Percentiles rank a stretch among this genome's conserved stretches.
phyloP scores from a whole-genome alignment of 1,284 basidiomycete species.

The Moesziomyces sp. region DNA sequence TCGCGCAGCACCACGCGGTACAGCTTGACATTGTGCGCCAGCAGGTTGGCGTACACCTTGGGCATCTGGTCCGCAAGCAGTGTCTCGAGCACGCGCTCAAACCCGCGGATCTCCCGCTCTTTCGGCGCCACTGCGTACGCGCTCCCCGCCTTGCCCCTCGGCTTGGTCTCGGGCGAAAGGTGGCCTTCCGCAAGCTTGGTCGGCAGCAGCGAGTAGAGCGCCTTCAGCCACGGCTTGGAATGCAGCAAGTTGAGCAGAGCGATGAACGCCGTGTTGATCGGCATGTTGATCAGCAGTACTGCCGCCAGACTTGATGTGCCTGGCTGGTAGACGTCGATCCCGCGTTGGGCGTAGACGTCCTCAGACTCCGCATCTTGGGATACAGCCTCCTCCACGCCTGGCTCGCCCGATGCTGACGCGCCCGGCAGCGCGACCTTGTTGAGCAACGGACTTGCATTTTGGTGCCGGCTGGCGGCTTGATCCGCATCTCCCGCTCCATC shows the following conservation, averaged over 20 bases:
- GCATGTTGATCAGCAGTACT: conserved; percentile 89
- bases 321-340: conserved; percentile 55
- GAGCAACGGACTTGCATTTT: conserved; percentile 7
- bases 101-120: conserved; percentile 29
- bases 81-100: conserved; percentile 85
- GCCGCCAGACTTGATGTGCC: conserved; percentile 75
- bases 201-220: conserved; percentile 54
- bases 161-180: background rate
- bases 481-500: conserved; percentile 33
- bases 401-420: background rate
- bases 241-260: conserved; percentile 81
- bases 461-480: conserved; percentile 15
- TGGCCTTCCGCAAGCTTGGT: conserved; percentile 1
- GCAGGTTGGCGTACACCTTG: conserved; percentile 74
- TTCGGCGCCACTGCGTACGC: conserved; percentile 25
- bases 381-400: background rate
- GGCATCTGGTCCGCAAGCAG: conserved; percentile 92
- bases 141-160: conserved; percentile 2
- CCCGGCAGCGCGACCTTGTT: conserved; percentile 7
- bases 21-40: conserved; percentile 49
- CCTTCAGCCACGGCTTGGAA: conserved; percentile 56
- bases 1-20: conserved; percentile 40
- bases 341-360: conserved; percentile 30
- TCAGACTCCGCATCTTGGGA: background rate
- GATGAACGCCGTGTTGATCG: conserved; percentile 79